Evolutionary conservation across 2,329 filamentous ascomycete species (phyloP), one percentile per base, ranked within the genome.

Genomic region (Aspergillus brasiliensis): DNA sequence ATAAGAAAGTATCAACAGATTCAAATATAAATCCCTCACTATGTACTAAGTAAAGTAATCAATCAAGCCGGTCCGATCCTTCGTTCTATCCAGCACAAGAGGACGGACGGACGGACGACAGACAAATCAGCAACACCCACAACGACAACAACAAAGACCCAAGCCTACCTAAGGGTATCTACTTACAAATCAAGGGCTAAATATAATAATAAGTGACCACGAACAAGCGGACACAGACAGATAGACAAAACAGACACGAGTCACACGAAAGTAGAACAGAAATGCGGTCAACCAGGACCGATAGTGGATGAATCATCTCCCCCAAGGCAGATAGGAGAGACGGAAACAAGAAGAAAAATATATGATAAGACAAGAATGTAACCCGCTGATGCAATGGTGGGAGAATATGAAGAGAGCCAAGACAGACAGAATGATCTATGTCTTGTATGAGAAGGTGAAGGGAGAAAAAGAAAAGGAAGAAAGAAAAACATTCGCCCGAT

Each of bases 161-260:
- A 65, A 63, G 56, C 58, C 52, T 58, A 58, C 56, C 56, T 51
- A 52, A 66, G 64, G 64, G 64, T 66, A 66, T 66, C 52, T 61
- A 56, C 58, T 64, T 44, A 62, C 28, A 52, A 58, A 60, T 61
- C 53, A 37, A 55, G 42, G 53, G 51, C 21, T 37, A 57, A 28
- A 23, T 57, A 56, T 57, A 28, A 62, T 62, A 66, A 69, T 65
- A 63, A 61, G 57, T 38, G 56, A 57, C 48, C 38, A 21, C 8
- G 19, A 44, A 44, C 40, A 44, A 44, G n/a, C 31, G 5, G 31
- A 34, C 31, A 8, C 27, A 28, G 25, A 25, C 6, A 40, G 47
- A 61, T 25, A n/a, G n/a, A 38, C 8, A 59, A 60, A n/a, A 55
- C 38, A 56, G 52, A 46, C 49, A 58, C 51, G 57, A 61, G 57